Conservation (phyloP, 129 eudicot species). For the Chrysanthemum seticuspe region DNA sequence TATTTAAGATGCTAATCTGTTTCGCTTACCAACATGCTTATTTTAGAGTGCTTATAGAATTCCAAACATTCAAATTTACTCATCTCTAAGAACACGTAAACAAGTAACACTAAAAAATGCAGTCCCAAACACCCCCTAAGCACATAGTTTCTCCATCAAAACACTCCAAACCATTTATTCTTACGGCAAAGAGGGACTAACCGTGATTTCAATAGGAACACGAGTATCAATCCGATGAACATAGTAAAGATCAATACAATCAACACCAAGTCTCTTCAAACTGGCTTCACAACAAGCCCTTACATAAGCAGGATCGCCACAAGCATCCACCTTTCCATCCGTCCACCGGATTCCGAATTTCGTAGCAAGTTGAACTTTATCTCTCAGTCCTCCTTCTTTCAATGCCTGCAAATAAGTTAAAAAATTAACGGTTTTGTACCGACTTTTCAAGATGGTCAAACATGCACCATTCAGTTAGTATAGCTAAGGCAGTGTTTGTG, state of each 20-base stretch:
- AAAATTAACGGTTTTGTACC: background rate
- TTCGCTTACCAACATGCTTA: too few relatives aligned
- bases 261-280: constrained; percentile 45
- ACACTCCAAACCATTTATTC: too few relatives aligned
- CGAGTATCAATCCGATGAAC: constrained; percentile 24
- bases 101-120: too few relatives aligned
- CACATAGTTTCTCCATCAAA: too few relatives aligned
- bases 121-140: too few relatives aligned
- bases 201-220: constrained; percentile 52
- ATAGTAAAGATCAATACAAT: constrained; percentile 47
- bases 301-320: constrained; percentile 44
- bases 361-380: constrained; percentile 39
- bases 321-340: background rate
- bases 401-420: constrained; percentile 31
- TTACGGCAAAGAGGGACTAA: background rate
- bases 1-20: too few relatives aligned
- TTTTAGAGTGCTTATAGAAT: too few relatives aligned
- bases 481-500: too few relatives aligned
- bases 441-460: too few relatives aligned
- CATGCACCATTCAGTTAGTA: too few relatives aligned
- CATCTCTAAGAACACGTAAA: too few relatives aligned
- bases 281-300: constrained; percentile 47
- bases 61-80: too few relatives aligned
- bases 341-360: constrained; percentile 36
- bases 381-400: constrained; percentile 36